A percentile compares a stretch with the other conserved stretches of the same genome.
phyloP scores from a whole-genome alignment of 139 green algal species.

The Microglena sp. region DNA sequence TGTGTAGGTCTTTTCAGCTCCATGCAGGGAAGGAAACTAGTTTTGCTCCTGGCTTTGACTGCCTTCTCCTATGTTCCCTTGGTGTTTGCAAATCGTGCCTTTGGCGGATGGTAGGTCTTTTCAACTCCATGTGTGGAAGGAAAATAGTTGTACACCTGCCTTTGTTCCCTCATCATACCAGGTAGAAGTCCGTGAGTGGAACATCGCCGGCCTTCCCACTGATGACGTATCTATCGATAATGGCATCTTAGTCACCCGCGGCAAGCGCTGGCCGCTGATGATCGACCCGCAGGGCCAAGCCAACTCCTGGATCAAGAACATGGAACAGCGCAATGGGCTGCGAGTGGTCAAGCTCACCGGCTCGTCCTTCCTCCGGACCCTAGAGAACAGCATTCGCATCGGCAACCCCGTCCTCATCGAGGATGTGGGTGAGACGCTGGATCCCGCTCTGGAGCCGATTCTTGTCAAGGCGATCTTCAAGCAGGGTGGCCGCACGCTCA shows the following conservation, averaged over 20 bases:
- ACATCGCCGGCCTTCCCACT: slow-evolving; percentile 64
- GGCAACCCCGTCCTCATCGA: slow-evolving; percentile 32
- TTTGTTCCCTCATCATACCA: too few species aligned
- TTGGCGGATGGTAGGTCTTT: too few species aligned
- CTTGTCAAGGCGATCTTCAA: slow-evolving; percentile 40
- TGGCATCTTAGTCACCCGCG: slow-evolving; percentile 65
- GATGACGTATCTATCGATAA: slow-evolving; percentile 73
- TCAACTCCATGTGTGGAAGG: too few species aligned
- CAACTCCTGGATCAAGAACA: slow-evolving; percentile 70
- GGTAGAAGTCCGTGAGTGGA: slow-evolving; percentile 62
- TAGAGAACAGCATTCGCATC: slow-evolving; percentile 71
- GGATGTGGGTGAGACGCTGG: slow-evolving; percentile 57
- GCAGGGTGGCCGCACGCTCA: slow-evolving; percentile 43
- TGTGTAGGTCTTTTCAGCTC: too few species aligned
- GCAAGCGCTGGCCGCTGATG: slow-evolving; percentile 76
- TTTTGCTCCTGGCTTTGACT: too few species aligned
- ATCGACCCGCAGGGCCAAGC: slow-evolving; percentile 77
- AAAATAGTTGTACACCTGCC: too few species aligned
- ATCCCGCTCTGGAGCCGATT: slow-evolving; percentile 71
- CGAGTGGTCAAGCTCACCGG: slow-evolving; percentile 64
- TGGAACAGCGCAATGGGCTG: slow-evolving; percentile 67
- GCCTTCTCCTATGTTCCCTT: too few species aligned
- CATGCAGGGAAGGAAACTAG: too few species aligned
- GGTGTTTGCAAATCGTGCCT: too few species aligned
- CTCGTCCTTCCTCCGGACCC: slow-evolving; percentile 52